Percentiles rank a stretch among this genome's conserved stretches.
phyloP scores from a whole-genome alignment of 148 eudicot genomes.

The Nyssa sinensis region DNA sequence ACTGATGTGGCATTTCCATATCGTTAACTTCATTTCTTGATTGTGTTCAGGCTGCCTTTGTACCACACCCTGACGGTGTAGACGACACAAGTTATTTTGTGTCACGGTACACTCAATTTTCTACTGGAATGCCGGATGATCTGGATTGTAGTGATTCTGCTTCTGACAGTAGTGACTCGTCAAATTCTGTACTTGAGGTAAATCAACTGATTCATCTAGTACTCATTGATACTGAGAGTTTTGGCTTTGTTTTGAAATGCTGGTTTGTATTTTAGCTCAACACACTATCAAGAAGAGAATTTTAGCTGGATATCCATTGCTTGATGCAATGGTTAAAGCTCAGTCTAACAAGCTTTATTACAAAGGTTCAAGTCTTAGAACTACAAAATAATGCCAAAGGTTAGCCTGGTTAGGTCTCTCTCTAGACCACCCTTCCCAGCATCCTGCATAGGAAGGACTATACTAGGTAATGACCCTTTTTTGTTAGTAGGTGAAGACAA shows the following conservation, averaged over 20 bases:
- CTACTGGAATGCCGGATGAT: constrained; percentile 36
- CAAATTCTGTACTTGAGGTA: constrained; percentile 48
- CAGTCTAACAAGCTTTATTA: too few species aligned
- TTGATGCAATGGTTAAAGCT: too few species aligned
- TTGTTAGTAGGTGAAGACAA: too few species aligned
- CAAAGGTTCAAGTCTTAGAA: too few species aligned
- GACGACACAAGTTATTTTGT: constrained; percentile 80
- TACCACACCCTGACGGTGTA: constrained; percentile 51
- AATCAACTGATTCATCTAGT: neutral
- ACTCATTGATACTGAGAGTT: neutral
- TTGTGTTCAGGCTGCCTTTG: constrained; percentile 55
- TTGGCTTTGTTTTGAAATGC: neutral
- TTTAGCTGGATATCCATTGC: neutral
- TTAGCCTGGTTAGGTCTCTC: too few species aligned
- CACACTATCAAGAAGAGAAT: neutral
- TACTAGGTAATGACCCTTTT: too few species aligned
- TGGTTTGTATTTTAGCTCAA: neutral
- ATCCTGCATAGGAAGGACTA: too few species aligned
- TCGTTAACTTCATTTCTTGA: constrained; percentile 6
- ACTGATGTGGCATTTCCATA: neutral
- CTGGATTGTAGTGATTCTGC: constrained; percentile 34
- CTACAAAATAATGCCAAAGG: too few species aligned
- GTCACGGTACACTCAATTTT: constrained; percentile 42
- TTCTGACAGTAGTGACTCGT: constrained; percentile 41
- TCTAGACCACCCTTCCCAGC: too few species aligned